Conservation (phyloP, 768 basidiomycete genomes). For the Pleurotus salmoneostramineus region DNA sequence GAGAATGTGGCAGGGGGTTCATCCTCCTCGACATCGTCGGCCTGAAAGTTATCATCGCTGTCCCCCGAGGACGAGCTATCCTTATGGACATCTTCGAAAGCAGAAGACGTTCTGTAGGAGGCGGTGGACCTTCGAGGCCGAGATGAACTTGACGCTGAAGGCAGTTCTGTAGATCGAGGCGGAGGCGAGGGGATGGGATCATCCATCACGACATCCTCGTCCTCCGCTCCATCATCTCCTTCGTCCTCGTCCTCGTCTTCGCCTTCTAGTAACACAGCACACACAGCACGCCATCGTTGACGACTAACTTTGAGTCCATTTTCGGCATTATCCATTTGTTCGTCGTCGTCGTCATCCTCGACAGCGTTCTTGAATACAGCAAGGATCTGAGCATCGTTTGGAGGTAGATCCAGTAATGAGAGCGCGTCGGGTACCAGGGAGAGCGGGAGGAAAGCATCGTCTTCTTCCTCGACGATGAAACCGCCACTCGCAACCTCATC, state of each 20-base stretch:
- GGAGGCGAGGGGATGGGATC: constrained; percentile 9
- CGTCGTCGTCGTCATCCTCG: constrained; percentile 17
- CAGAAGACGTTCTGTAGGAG: not conserved
- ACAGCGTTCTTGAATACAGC: constrained; percentile 74
- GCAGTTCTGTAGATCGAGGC: not conserved
- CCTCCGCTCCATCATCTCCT: constrained; percentile 22
- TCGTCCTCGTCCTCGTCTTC: constrained; percentile 30
- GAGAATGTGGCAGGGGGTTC: no score
- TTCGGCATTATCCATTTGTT: constrained; percentile 16
- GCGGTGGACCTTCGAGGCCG: constrained; percentile 14
- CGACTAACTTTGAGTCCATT: constrained; percentile 33
- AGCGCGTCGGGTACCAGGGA: constrained; percentile 60
- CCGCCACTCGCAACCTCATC: constrained; percentile 20
- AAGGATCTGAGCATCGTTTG: constrained; percentile 73
- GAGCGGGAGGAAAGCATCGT: constrained; percentile 42
- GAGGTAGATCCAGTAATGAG: constrained; percentile 55
- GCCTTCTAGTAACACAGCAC: constrained; percentile 63
- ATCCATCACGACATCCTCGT: constrained; percentile 19
- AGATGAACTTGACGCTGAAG: not conserved
- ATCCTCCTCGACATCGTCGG: no score
- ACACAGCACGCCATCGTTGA: constrained; percentile 80
- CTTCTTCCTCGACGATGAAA: constrained; percentile 22
- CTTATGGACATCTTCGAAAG: constrained; percentile 18
- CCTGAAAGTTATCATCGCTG: constrained; percentile 15
- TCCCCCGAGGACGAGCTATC: constrained; percentile 16